Percentiles rank a stretch among this genome's conserved stretches.
Evolutionary conservation across 805 yeast species (phyloP).

Genomic region (Zygotorulaspora sp.): DNA sequence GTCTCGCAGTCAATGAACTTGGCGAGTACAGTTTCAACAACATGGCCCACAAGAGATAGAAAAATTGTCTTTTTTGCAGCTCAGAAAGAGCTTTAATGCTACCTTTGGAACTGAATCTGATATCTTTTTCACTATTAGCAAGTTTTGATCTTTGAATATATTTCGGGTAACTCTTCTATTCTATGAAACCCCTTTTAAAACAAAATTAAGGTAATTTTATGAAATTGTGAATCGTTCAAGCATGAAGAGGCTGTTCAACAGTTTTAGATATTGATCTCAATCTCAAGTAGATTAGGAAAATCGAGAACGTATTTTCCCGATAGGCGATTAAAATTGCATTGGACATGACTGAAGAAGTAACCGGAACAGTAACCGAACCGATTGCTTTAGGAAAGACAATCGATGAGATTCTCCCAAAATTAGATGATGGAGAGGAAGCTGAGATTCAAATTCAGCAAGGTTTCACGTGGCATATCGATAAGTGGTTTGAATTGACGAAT

Average conservation of each 20-base stretch:
- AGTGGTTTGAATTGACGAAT: slow-evolving; percentile 44
- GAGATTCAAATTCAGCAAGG: slow-evolving; percentile 32
- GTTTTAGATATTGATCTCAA: too few species aligned
- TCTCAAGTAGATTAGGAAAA: too few species aligned
- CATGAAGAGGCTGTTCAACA: too few species aligned
- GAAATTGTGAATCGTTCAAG: too few species aligned
- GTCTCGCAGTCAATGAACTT: background rate
- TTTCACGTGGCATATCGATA: slow-evolving; percentile 49
- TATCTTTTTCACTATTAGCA: too few species aligned
- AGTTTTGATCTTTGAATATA: too few species aligned
- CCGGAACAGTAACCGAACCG: slow-evolving; percentile 21
- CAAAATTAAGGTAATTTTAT: slow-evolving; percentile 2
- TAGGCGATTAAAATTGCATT: background rate
- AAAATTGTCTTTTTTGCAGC: too few species aligned
- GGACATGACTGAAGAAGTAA: slow-evolving; percentile 11
- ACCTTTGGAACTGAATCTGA: too few species aligned
- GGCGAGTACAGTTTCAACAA: background rate
- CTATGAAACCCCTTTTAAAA: slow-evolving; percentile 1
- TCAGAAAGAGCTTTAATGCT: too few species aligned
- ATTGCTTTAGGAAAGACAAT: slow-evolving; percentile 23
- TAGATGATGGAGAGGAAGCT: slow-evolving; percentile 18
- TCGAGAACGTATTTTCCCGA: too few species aligned
- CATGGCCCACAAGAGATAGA: too few species aligned
- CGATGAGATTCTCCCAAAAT: slow-evolving; percentile 22
- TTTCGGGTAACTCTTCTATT: background rate